Percentiles rank a stretch among this genome's conserved stretches.
Evolutionary conservation across 2,329 filamentous ascomycete genomes (phyloP).

Genomic region (Colletotrichum destructivum): DNA sequence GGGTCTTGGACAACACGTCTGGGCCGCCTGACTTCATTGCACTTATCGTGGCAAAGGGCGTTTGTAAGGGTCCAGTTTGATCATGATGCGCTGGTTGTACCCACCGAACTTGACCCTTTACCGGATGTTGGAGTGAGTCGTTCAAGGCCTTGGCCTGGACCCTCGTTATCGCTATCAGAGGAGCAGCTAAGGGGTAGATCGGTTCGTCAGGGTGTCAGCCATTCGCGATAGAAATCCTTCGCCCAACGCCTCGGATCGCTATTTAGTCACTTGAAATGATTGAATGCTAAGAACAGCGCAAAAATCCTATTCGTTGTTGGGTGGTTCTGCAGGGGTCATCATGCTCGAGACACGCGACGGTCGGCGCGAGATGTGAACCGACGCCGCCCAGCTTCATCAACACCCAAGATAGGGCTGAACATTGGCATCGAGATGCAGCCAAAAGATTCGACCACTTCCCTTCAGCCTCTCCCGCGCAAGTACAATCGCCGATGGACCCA

Average conservation of each 20-base stretch:
- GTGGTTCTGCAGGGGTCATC: constrained; percentile 19
- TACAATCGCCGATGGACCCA: constrained; percentile 34
- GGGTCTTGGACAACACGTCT: background rate
- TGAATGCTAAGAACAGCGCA: background rate
- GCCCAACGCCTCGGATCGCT: background rate
- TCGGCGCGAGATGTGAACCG: constrained; percentile 6
- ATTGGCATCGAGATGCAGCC: constrained; percentile 9
- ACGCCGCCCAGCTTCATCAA: constrained; percentile 1
- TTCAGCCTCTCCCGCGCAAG: background rate
- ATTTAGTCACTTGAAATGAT: background rate
- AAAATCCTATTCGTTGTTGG: background rate
- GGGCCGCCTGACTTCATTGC: background rate
- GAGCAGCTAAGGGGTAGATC: too few relatives aligned
- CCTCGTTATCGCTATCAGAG: too few relatives aligned
- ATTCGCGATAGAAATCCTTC: background rate
- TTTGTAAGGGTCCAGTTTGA: background rate
- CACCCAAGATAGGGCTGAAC: constrained; percentile 21
- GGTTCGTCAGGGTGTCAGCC: background rate
- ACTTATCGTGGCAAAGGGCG: background rate
- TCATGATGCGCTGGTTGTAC: background rate
- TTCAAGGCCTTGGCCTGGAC: background rate
- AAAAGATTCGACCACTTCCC: background rate
- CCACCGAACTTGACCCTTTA: background rate
- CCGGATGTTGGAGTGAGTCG: background rate
- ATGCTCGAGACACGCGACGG: constrained; percentile 16